Evolutionary conservation across 495 filamentous ascomycete genomes (phyloP), one percentile per base, ranked within the genome.

Genomic region (Annulohypoxylon nitens): DNA sequence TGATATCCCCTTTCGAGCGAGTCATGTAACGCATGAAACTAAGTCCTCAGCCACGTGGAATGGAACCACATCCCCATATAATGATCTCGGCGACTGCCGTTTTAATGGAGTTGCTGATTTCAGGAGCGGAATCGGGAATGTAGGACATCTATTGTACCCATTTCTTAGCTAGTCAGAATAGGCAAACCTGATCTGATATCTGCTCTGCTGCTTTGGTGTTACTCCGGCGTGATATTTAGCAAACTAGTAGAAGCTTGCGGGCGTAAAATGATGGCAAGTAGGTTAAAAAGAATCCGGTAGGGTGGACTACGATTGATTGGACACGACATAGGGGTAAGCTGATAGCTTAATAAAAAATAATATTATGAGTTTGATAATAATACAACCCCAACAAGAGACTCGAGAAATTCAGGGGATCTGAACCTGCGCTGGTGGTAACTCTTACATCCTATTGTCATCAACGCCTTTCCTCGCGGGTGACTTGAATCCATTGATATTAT

Each of bases 371-470:
- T 3, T 12, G 0, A 33, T 37, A 37, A 14, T 57, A 23, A 57
- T 57, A 57, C 53, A 57, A 8, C 8, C n/a, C 20, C 3, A 7
- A 36, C 53, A 16, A 10, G 2, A 37, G 4, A 37, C 33, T 8
- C 2, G n/a, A 30, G 6, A 10, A n/a, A 41, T 16, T 63, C 11
- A 67, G 11, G 63, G n/a, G 58, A 62, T 57, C 12, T 43, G 48
- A 5, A 67, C 51, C 23, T 62, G 63, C 16, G 12, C 14, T 6
- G 18, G 45, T 12, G 69, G 50, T 59, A n/a, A 23, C 43, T 14
- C 34, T 23, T 58, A 41, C 45, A 18, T 25, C 39, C 18, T 50
- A n/a, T 57, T 10, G 9, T 18, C 16, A 50, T 37, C 55, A 11
- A 3, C 23, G 18, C 23, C 50, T 25, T 66, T 59, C 6, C 20